These are phyloP conservation scores for Filobasidium wieringae DNA, from an alignment of 768 basidiomycete species.

Conservation along the genomic window DNA sequence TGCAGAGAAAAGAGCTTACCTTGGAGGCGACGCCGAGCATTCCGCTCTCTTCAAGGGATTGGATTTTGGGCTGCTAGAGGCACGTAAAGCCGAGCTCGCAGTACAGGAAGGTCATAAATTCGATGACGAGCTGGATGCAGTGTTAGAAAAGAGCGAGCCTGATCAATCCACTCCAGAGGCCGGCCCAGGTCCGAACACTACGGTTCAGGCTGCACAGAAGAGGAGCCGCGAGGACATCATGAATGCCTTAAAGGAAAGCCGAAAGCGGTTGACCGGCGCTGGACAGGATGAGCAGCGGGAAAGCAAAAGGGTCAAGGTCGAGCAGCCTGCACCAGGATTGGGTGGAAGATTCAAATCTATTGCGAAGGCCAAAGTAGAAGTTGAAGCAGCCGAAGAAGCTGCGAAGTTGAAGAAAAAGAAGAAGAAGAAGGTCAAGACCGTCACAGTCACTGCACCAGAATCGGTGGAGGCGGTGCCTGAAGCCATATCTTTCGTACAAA, in stretches of 20 bases:
- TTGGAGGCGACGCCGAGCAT: slow-evolving; percentile 75
- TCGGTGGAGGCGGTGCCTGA: no score
- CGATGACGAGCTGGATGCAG: slow-evolving; percentile 70
- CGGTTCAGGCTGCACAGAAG: slow-evolving; percentile 43
- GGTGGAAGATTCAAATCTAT: slow-evolving; percentile 37
- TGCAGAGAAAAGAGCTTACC: slow-evolving; percentile 60
- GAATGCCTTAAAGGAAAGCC: slow-evolving; percentile 57
- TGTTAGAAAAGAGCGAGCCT: slow-evolving; percentile 46
- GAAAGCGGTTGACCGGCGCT: slow-evolving; percentile 42
- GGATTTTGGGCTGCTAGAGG: slow-evolving; percentile 72
- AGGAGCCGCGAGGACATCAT: slow-evolving; percentile 69
- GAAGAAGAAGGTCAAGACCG: slow-evolving; percentile 24
- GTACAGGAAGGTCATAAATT: slow-evolving; percentile 44
- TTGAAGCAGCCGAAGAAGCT: slow-evolving; percentile 8
- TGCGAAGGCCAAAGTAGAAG: slow-evolving; percentile 24
- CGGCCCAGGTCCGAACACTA: neutral
- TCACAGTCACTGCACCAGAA: no score
- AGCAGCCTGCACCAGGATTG: slow-evolving; percentile 9
- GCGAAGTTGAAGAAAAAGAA: slow-evolving; percentile 27
- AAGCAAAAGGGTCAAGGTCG: slow-evolving; percentile 49
- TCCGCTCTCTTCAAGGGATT: slow-evolving; percentile 73
- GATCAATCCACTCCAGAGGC: no score
- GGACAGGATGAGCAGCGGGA: slow-evolving; percentile 44
- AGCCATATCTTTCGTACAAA: no score
- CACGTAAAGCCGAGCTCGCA: slow-evolving; percentile 56